phyloP scores from a whole-genome alignment of 768 basidiomycete species.

The Pulveroboletus sp. region DNA sequence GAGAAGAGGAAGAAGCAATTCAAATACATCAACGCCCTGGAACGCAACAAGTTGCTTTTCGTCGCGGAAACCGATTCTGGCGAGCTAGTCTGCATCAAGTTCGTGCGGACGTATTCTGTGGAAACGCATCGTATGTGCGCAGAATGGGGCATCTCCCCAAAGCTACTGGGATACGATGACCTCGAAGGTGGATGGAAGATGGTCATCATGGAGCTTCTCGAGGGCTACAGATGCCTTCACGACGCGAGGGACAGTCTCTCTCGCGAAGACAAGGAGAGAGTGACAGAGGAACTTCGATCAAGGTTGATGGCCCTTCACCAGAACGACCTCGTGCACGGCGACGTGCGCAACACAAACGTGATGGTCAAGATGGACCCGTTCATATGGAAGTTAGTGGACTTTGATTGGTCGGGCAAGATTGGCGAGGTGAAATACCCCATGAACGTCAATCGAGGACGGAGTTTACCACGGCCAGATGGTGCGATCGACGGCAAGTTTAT shows the following conservation, averaged over 20 bases:
- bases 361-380: background rate
- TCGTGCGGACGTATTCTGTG: no score
- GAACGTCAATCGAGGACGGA: background rate
- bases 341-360: conserved; percentile 22
- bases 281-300: background rate
- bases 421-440: conserved; percentile 23
- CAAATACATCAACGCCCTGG: background rate
- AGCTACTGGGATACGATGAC: conserved; percentile 21
- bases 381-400: conserved; percentile 17
- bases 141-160: conserved; percentile 10
- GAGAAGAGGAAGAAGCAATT: background rate
- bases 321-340: conserved; percentile 19
- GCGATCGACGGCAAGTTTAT: background rate
- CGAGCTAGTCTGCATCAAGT: no score
- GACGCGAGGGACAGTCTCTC: background rate
- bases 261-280: background rate
- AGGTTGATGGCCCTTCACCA: conserved; percentile 13
- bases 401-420: conserved; percentile 28
- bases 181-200: conserved; percentile 32
- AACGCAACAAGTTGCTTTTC: no score
- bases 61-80: no score
- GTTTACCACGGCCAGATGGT: background rate
- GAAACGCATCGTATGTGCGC: background rate
- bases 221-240: conserved; percentile 1
- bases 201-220: conserved; percentile 33